Base-by-base conservation (phyloP, 148 eudicot genomes). In the Arctostaphylos glauca region DNA sequence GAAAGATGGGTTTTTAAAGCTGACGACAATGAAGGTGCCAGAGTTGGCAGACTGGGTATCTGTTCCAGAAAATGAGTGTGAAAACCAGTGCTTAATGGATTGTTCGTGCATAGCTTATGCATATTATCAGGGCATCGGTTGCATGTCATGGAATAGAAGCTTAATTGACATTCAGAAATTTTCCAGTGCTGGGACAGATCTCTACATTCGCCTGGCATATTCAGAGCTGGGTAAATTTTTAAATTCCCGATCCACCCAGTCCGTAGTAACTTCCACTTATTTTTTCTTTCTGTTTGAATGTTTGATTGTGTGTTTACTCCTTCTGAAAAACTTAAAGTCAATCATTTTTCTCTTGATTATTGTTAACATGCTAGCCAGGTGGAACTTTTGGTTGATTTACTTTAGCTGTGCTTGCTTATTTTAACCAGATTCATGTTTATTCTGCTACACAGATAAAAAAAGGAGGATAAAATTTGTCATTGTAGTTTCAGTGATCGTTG, bases 91-190 rank as follows among this genome's bases (percentile, higher is more conserved):
- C 77, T 12, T 62, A 23, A 78, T 49, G 12, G 81, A 82, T 15
- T 91, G 94, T 52, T 84, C 88, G 0, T 90, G 94, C 5, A 16
- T 80, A 76, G 91, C 89, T 80, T 91, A 84, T 84, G 83, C 90
- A 5, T 85, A 80, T 86, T 5, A 56, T 66, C 10, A 21, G 3
- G 87, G 86, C 64, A 80, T 88, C 15, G 89, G 89, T 9, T 91
- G 94, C 48, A 88, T 90, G 92, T 59, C 31, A 44, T 91, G 92
- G 94, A 86, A 1, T 1, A 81, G 60, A 67, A 85, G 55, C 80
- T 67, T 91, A 47, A 55, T 86, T 21, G 94, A 91, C 64, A 80
- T 86, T 48, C 86, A 88, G 50, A 81, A 87, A 60, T 83, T 83
- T 56, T 48, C 83, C 6, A 41, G 55, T 2, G 48, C 9, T 43